Evolutionary conservation across 2,329 filamentous ascomycete species (phyloP), one percentile per base, ranked within the genome.

Genomic region (Exserohilum rostratum): DNA sequence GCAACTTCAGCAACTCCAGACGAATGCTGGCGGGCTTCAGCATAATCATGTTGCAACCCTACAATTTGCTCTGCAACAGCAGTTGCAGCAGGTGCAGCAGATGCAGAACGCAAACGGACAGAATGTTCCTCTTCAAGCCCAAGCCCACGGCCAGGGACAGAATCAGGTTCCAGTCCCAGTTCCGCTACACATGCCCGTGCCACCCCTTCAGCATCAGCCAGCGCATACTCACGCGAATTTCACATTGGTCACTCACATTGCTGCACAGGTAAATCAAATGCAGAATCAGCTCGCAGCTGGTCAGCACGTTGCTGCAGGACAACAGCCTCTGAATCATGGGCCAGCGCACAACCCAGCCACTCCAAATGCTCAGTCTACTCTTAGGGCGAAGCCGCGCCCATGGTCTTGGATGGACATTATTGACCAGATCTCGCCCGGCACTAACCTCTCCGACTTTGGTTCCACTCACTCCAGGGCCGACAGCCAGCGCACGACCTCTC

Each of bases 341-440:
- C 31, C 52, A 46, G 49, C 63, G 31, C 35, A 42, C 46, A 35
- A 31, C 6, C 37, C 47, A 12, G 18, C 17, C 15, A 20, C 27
- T 4, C n/a, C 46, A n/a, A 46, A 56, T 37, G 45, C 56, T 40
- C 66, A 58, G 56, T 64, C 52, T 68, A 70, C 76, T 50, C 77
- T 69, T 55, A 69, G 71, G 27, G 56, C 67, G 12, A 60, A 44
- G 27, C 71, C 73, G 37, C 76, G 81, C 33, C 59, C 64, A 39
- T 79, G 79, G 9, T 83, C 80, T 13, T 85, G 83, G 83, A 68
- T 78, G 17, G 65, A 77, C 6, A 61, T 83, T 20, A 77, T 85
- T 48, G 77, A 85, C 59, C 66, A 61, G 10, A 76, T 84, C 44
- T 83, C 80, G 0, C 82, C 83, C 2, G 79, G 80, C 12, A 68